Percentiles rank a stretch among this genome's conserved stretches.
phyloP scores from a whole-genome alignment of 1,284 basidiomycete species.

The Ustanciosporium gigantosporum region DNA sequence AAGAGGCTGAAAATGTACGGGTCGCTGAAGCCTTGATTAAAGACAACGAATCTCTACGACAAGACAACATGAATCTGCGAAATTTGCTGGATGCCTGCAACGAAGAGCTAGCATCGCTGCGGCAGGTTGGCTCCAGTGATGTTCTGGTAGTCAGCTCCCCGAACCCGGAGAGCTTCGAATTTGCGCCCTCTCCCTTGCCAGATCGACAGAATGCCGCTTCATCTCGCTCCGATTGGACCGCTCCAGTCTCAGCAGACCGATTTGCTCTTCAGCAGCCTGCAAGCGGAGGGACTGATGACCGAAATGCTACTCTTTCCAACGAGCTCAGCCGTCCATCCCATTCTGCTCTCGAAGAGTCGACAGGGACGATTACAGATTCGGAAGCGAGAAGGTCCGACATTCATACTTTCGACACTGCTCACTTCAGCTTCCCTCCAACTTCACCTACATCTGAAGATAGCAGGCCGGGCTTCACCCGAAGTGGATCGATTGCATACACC shows the following conservation, averaged over 20 bases:
- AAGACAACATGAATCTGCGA: slow-evolving; percentile 33
- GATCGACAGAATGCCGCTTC: too few species aligned
- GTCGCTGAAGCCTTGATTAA: slow-evolving; percentile 21
- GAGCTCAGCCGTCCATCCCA: neutral
- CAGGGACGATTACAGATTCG: too few species aligned
- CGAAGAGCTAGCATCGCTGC: slow-evolving; percentile 42
- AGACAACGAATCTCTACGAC: slow-evolving; percentile 43
- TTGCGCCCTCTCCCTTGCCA: too few species aligned
- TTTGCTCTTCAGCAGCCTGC: neutral
- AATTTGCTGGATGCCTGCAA: slow-evolving; percentile 41
- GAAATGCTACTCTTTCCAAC: neutral
- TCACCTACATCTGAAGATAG: neutral
- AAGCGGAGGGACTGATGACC: neutral
- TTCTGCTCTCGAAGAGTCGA: neutral
- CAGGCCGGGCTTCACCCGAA: slow-evolving; percentile 2
- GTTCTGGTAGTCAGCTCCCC: slow-evolving; percentile 20
- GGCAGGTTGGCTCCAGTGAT: slow-evolving; percentile 20
- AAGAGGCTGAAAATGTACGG: slow-evolving; percentile 4
- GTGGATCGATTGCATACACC: slow-evolving; percentile 20
- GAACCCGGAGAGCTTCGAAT: slow-evolving; percentile 9
- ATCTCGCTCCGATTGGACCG: too few species aligned
- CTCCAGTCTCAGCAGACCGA: too few species aligned
- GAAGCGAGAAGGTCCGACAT: neutral
- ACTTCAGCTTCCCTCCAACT: neutral
- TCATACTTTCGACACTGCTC: neutral